These are phyloP conservation scores for Ascochyta koolunga DNA, from an alignment of 2,329 filamentous ascomycete genomes.

Conservation along the genomic window DNA sequence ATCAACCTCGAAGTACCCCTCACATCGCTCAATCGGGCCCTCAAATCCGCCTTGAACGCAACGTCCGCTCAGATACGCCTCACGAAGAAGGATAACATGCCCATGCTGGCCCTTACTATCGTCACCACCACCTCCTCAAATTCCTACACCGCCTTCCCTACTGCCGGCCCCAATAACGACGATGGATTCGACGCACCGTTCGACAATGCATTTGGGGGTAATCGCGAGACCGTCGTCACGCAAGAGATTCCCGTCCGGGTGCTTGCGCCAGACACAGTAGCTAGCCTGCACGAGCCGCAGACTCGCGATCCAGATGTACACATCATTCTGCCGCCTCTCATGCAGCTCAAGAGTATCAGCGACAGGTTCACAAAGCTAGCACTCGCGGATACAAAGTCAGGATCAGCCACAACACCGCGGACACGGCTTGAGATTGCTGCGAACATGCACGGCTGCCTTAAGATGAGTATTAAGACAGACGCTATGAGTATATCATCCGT, in stretches of 20 bases:
- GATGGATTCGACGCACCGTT: conserved; percentile 36
- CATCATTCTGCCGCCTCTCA: conserved; percentile 83
- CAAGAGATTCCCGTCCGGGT: conserved; percentile 97
- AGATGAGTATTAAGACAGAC: conserved; percentile 81
- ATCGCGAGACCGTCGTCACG: conserved; percentile 89
- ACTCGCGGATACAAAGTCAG: conserved; percentile 44
- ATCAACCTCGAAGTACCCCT: conserved; percentile 97
- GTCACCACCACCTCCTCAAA: conserved; percentile 70
- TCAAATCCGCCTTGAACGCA: conserved; percentile 84
- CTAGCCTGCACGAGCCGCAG: conserved; percentile 89
- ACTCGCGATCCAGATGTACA: conserved; percentile 92
- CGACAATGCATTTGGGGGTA: conserved; percentile 52
- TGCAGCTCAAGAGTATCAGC: conserved; percentile 90
- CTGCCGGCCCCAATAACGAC: conserved; percentile 30
- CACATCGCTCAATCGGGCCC: conserved; percentile 84
- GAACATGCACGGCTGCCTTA: conserved; percentile 91
- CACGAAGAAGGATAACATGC: conserved; percentile 88
- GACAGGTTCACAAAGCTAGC: conserved; percentile 92
- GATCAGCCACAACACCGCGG: conserved; percentile 36
- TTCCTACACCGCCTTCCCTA: conserved; percentile 48
- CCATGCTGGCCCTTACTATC: conserved; percentile 88
- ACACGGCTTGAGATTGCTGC: conserved; percentile 81
- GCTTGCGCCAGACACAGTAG: conserved; percentile 80
- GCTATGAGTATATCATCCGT: conserved; percentile 82
- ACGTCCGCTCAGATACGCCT: conserved; percentile 83